Evolutionary conservation across 345 rosid species (phyloP).

Genomic region (Murraya koenigii): DNA sequence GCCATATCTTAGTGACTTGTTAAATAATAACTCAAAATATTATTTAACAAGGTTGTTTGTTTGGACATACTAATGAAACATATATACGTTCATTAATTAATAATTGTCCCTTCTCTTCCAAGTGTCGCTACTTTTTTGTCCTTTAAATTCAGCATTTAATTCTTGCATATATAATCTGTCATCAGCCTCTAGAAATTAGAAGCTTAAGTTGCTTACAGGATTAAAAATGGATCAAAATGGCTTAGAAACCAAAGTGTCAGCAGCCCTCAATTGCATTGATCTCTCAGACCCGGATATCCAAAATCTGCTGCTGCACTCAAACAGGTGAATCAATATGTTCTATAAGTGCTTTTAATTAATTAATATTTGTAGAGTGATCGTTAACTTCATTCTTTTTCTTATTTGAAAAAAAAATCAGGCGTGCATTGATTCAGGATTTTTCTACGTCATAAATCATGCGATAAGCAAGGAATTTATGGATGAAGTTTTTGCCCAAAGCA

Average conservation of each 20-base stretch:
- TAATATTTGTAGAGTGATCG: no score
- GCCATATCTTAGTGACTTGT: no score
- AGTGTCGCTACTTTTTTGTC: no score
- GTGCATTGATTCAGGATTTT: not conserved
- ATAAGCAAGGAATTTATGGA: not conserved
- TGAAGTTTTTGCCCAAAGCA: not conserved
- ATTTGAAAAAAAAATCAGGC: not conserved
- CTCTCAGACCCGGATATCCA: not conserved
- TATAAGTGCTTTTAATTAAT: not conserved
- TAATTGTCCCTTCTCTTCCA: no score
- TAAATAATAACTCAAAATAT: no score
- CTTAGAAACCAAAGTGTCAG: not conserved
- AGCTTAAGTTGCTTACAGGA: not conserved
- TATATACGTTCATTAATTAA: no score
- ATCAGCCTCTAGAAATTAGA: no score
- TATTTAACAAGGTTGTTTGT: no score
- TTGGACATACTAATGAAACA: no score
- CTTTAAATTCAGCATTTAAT: no score
- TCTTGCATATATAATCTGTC: no score
- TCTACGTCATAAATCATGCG: not conserved
- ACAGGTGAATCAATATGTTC: not conserved
- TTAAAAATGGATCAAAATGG: not conserved
- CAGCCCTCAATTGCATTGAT: not conserved
- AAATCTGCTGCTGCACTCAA: not conserved
- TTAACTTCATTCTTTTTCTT: no score